These are phyloP conservation scores for Yamadazyma nakazawae DNA, from an alignment of 805 yeast species.

Conservation along the genomic window DNA sequence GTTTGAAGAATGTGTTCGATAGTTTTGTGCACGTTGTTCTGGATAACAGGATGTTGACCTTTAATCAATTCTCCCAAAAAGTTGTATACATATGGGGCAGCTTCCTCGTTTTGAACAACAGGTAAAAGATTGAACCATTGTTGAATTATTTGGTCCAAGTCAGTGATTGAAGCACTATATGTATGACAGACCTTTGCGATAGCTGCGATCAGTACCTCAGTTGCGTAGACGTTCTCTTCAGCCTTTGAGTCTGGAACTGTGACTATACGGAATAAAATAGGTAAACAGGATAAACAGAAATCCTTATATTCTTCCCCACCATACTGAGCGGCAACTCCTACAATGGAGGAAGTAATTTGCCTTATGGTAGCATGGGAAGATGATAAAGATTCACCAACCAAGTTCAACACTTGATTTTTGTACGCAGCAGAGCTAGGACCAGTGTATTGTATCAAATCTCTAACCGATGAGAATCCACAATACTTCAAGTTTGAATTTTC, in stretches of 20 bases:
- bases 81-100: constrained; percentile 79
- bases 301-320: constrained; percentile 65
- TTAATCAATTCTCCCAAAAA: constrained; percentile 73
- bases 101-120: constrained; percentile 77
- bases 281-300: constrained; percentile 66
- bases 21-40: constrained; percentile 54
- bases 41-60: constrained; percentile 54
- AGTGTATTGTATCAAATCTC: constrained; percentile 76
- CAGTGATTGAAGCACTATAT: constrained; percentile 57
- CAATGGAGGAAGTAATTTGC: constrained; percentile 80
- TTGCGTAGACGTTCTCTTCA: constrained; percentile 82
- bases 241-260: constrained; percentile 76
- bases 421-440: constrained; percentile 66
- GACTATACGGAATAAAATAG: constrained; percentile 68
- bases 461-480: constrained; percentile 76
- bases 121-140: constrained; percentile 86
- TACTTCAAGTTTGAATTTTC: constrained; percentile 65
- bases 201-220: constrained; percentile 80
- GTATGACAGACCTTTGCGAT: constrained; percentile 79
- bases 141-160: constrained; percentile 57
- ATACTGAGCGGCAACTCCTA: constrained; percentile 82
- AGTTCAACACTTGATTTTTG: constrained; percentile 60
- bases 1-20: constrained; percentile 75
- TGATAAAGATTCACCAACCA: constrained; percentile 63
- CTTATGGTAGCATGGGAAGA: constrained; percentile 70